Evolutionary conservation across 345 rosid genomes (phyloP).

Genomic region (Hibiscus trionum): DNA sequence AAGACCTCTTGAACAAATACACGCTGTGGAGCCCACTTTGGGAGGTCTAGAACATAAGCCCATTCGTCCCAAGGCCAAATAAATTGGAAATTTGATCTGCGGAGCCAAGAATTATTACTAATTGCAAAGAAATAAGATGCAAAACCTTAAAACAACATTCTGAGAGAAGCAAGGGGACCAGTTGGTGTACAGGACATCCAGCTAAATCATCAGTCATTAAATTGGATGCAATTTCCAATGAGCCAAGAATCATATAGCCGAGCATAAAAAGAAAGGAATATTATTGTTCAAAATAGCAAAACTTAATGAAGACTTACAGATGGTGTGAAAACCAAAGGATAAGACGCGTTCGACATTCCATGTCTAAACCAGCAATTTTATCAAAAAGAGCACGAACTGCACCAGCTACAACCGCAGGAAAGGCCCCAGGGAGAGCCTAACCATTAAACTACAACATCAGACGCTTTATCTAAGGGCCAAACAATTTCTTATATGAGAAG

Average conservation of each 20-base stretch:
- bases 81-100: conserved; percentile 94
- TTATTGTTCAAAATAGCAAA: background rate
- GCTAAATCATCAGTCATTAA: background rate
- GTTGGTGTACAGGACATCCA: background rate
- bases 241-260: background rate
- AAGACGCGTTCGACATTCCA: conserved; percentile 87
- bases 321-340: conserved; percentile 99
- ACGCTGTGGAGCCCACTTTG: conserved; percentile 98
- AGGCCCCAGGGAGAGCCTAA: conserved; percentile 99
- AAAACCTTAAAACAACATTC: background rate
- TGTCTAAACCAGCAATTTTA: conserved; percentile 82
- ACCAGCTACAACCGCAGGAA: conserved; percentile 99
- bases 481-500: background rate
- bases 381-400: conserved; percentile 97
- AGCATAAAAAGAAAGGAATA: background rate
- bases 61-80: conserved; percentile 99
- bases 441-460: conserved; percentile 24
- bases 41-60: conserved; percentile 91
- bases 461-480: conserved; percentile 10
- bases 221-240: background rate
- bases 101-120: conserved; percentile 14
- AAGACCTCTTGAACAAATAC: conserved; percentile 95
- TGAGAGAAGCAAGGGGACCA: background rate
- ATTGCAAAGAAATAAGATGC: background rate
- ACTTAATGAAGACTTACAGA: conserved; percentile 49